These are phyloP conservation scores for Batrachochytrium dendrobatidis DNA, from an alignment of 371 early-diverging fungal genomes.

Conservation along the genomic window DNA sequence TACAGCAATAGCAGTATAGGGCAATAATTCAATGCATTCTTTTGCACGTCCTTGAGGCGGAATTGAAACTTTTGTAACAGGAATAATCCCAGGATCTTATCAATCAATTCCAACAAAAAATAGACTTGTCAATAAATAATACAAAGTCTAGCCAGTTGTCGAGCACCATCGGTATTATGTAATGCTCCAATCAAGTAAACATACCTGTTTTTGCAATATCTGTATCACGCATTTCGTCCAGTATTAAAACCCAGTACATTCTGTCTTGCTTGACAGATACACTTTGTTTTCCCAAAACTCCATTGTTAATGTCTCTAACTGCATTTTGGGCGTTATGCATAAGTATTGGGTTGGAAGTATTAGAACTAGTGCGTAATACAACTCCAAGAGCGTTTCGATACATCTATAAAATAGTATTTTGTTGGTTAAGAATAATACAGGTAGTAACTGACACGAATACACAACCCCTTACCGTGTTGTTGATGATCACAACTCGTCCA, in stretches of 20 bases:
- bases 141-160: no score
- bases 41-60: neutral
- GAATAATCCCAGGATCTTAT: neutral
- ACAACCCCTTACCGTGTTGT: slow-evolving; percentile 47
- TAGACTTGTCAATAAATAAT: no score
- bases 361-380: neutral
- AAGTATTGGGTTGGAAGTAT: neutral
- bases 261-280: neutral
- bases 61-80: neutral
- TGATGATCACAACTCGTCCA: slow-evolving; percentile 68
- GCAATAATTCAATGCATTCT: neutral
- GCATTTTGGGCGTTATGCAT: neutral
- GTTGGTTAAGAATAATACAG: neutral
- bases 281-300: neutral
- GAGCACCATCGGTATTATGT: no score
- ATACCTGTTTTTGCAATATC: neutral
- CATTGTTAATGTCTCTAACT: neutral
- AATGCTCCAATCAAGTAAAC: no score
- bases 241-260: neutral
- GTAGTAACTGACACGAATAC: neutral
- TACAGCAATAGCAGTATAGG: neutral
- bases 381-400: neutral
- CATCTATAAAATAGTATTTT: neutral
- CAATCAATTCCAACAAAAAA: no score
- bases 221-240: neutral